Conservation (phyloP, 192 early-diverging fungal genomes). For the Backusella macrospora region DNA sequence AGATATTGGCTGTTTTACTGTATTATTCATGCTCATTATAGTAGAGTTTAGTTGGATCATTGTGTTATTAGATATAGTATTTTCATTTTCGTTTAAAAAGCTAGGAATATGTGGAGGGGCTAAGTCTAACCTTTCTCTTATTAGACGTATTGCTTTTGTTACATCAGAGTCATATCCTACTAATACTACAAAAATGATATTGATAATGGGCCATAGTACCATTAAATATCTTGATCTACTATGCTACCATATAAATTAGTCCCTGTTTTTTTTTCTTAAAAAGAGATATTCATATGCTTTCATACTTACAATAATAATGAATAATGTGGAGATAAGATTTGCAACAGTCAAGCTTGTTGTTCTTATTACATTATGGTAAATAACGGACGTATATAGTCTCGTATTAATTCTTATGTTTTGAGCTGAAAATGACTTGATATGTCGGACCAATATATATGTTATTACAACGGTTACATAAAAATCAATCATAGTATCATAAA, state of each 20-base stretch:
- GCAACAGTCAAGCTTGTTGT: neutral
- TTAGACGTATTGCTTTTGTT: neutral
- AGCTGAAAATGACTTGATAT: neutral
- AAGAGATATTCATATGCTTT: neutral
- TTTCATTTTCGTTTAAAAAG: neutral
- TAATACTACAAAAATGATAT: neutral
- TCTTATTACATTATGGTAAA: conserved; percentile 4
- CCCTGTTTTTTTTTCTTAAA: neutral
- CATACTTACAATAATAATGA: neutral
- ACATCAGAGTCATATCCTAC: conserved; percentile 9
- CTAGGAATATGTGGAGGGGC: conserved; percentile 4
- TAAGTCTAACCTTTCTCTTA: neutral
- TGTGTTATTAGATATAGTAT: neutral
- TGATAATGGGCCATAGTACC: neutral
- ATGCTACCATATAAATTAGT: neutral
- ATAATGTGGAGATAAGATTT: neutral
- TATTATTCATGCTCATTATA: neutral
- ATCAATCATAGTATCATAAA: neutral
- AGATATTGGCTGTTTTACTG: neutral
- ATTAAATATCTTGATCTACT: neutral
- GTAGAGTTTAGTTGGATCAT: neutral
- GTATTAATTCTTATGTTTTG: neutral
- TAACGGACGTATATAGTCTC: neutral
- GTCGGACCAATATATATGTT: neutral
- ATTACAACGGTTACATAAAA: neutral